Conservation (phyloP, 495 filamentous ascomycete genomes). For the Penicillium robsamsonii region DNA sequence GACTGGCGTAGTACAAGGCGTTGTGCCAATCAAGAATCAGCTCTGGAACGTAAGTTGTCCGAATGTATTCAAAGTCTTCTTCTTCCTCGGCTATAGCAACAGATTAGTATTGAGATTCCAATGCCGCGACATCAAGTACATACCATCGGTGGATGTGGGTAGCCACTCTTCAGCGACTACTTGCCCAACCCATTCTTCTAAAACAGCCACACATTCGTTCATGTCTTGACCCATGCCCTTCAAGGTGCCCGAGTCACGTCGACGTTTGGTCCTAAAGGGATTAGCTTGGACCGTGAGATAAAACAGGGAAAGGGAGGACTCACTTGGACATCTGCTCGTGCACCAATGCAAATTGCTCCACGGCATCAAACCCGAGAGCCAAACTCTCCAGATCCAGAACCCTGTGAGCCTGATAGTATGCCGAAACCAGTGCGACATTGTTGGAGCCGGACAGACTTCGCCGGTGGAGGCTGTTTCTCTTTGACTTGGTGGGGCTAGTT, state of each 20-base stretch:
- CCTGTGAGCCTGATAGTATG: conserved; percentile 53
- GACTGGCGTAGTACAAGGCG: conserved; percentile 67
- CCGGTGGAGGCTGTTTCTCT: conserved; percentile 24
- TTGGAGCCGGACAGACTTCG: conserved; percentile 27
- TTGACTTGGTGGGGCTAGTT: conserved; percentile 37
- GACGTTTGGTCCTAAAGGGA: conserved; percentile 28
- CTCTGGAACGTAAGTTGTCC: conserved; percentile 76
- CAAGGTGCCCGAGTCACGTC: conserved; percentile 38
- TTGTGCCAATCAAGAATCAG: conserved; percentile 75
- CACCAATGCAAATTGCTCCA: conserved; percentile 57
- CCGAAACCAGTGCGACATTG: conserved; percentile 6
- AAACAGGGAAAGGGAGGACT: conserved; percentile 15
- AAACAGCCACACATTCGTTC: conserved; percentile 12
- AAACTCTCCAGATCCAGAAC: conserved; percentile 73
- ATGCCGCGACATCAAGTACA: conserved; percentile 14
- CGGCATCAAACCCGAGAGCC: conserved; percentile 59
- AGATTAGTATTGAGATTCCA: conserved; percentile 10
- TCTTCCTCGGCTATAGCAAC: conserved; percentile 39
- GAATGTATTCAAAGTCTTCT: conserved; percentile 51
- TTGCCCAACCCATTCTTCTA: conserved; percentile 4
- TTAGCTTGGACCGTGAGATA: conserved; percentile 13
- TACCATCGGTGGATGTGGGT: conserved; percentile 34
- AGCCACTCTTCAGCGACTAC: conserved; percentile 27
- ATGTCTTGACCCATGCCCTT: conserved; percentile 34
- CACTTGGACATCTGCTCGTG: conserved; percentile 48